These are phyloP conservation scores for Colletotrichum truncatum DNA, from an alignment of 2,329 filamentous ascomycete species.

Conservation along the genomic window DNA sequence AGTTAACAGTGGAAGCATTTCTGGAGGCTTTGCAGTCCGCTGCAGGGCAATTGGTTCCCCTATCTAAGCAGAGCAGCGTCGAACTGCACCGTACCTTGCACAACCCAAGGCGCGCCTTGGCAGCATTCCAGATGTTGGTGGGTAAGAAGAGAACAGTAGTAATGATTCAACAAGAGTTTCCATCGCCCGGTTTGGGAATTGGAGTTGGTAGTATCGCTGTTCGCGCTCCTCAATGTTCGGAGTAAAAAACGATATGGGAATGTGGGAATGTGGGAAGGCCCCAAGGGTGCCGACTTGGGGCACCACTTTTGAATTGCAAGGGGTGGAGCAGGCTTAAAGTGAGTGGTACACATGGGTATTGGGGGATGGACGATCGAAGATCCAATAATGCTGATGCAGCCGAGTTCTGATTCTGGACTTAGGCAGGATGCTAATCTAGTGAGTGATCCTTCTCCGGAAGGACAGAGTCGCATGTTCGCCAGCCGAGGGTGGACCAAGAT, in stretches of 20 bases:
- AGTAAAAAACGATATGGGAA: conserved; percentile 11
- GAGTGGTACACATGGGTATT: conserved; percentile 19
- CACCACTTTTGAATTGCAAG: conserved; percentile 26
- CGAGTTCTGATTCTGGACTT: conserved; percentile 17
- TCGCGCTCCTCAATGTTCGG: conserved; percentile 2
- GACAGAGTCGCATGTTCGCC: background rate
- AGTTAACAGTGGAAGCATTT: background rate
- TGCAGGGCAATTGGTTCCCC: background rate
- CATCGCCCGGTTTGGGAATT: background rate
- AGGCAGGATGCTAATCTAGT: conserved; percentile 10
- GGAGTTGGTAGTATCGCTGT: background rate
- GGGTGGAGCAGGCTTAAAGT: conserved; percentile 15
- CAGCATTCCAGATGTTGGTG: background rate
- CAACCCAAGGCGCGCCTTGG: background rate
- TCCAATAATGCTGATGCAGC: conserved; percentile 23
- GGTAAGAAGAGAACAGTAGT: background rate
- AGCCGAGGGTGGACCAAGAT: background rate
- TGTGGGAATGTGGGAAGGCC: background rate
- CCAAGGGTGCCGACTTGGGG: background rate
- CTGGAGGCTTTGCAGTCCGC: background rate
- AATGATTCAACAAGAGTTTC: background rate
- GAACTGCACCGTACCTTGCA: conserved; percentile 13
- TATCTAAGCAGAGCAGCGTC: background rate
- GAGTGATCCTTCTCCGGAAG: background rate
- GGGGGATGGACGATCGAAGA: conserved; percentile 24